Conservation (phyloP, 2,329 filamentous ascomycete genomes). For the Fusarium buharicum region DNA sequence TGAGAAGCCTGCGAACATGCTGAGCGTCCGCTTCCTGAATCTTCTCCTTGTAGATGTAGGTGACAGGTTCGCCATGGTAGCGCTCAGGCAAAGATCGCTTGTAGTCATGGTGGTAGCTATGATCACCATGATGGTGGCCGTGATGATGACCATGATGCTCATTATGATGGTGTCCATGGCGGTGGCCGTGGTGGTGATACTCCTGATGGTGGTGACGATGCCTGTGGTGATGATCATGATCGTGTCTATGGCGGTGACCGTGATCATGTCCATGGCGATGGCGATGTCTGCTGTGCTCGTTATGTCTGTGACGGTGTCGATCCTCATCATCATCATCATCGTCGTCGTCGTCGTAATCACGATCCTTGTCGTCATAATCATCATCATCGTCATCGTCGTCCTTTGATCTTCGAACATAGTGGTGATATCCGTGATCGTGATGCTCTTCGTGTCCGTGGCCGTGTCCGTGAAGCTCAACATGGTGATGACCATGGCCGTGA, state of each 20-base stretch:
- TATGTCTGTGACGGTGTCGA: constrained; percentile 7
- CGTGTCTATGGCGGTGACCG: constrained; percentile 13
- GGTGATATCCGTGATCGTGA: constrained; percentile 10
- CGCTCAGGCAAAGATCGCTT: constrained; percentile 7
- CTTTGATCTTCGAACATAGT: constrained; percentile 2
- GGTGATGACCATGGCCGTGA: not conserved
- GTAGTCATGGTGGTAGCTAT: constrained; percentile 10
- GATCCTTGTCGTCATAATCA: constrained; percentile 3
- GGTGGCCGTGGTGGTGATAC: constrained; percentile 7
- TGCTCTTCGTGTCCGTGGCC: constrained; percentile 6
- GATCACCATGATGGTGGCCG: constrained; percentile 1
- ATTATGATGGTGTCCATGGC: constrained; percentile 4
- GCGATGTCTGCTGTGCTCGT: not conserved
- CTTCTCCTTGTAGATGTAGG: constrained; percentile 14
- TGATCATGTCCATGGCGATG: constrained; percentile 12
- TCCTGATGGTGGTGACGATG: constrained; percentile 20
- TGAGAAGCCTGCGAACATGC: constrained; percentile 2
- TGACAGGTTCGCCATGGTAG: not conserved
- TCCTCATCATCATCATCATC: constrained; percentile 5
- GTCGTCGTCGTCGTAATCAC: not conserved
- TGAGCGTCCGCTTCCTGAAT: constrained; percentile 2
- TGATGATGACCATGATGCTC: constrained; percentile 17
- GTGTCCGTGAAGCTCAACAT: constrained; percentile 7
- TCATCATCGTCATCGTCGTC: no score
- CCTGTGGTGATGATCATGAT: constrained; percentile 18